Conservation (phyloP, 148 eudicot species). For the Chenopodium quinoa region DNA sequence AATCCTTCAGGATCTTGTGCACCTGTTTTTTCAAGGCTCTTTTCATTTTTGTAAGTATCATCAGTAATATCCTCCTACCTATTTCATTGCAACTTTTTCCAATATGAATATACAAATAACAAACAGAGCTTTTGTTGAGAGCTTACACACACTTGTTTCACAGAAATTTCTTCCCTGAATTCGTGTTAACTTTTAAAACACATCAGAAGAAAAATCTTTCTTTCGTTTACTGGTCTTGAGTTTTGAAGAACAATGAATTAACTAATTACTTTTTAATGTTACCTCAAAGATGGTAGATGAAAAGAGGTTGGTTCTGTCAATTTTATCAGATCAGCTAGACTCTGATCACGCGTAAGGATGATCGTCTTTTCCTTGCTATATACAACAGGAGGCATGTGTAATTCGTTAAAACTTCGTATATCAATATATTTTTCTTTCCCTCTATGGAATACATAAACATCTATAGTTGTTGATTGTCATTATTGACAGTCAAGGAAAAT, state of each 20-base stretch:
- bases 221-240: background rate
- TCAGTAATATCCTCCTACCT: background rate
- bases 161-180: background rate
- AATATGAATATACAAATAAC: background rate
- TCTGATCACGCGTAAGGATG: background rate
- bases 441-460: background rate
- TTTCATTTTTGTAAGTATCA: conserved; percentile 13
- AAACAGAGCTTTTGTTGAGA: background rate
- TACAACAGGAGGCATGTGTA: background rate
- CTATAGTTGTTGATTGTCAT: background rate
- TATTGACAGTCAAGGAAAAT: background rate
- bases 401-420: background rate
- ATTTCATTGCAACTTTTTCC: background rate
- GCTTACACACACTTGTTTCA: background rate
- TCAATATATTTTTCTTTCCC: background rate
- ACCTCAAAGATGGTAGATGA: background rate
- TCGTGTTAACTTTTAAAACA: background rate
- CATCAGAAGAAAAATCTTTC: background rate
- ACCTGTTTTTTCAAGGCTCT: background rate
- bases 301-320: background rate
- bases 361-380: background rate
- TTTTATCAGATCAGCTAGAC: background rate
- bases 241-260: background rate
- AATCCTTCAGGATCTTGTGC: background rate
- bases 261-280: background rate